Base-by-base conservation (phyloP, 441 rosid species). In the Theobroma grandiflorum region DNA sequence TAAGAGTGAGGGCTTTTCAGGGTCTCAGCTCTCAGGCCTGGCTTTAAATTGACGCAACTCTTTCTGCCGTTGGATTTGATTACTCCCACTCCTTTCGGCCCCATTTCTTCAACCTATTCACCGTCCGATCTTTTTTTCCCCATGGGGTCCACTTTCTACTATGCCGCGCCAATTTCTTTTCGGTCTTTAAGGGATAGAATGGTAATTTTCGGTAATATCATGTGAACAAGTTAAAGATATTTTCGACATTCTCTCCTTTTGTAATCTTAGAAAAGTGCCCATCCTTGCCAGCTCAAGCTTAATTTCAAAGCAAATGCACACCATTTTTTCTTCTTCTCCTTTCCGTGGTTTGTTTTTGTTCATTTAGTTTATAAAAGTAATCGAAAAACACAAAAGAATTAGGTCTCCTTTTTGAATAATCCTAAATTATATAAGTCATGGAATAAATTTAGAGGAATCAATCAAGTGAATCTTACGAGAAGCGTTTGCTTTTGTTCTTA, bases 1-100 rank as follows among this genome's bases (percentile, higher is more conserved):
- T 72, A 77, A 75, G 72, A 20, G 76, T 10, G 43, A 62, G 55
- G n/a, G 4, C 37, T 71, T 53, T 72, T 10, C 18, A 38, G 63
- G 20, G 63, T 11, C 35, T 14, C 18, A 7, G 12, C 22, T 37
- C 69, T 37, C 37, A 16, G 20, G 58, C 31, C 77, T 78, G 86
- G 91, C 96, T 85, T 89, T 82, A 80, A 55, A 79, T 85, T 85
- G 85, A 92, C 91, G 94, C 96, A 79, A 85, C 68, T 64, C 73
- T 70, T 18, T 61, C 57, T 33, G 40, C 87, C 91, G 75, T 87
- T 74, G 7, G 93, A 87, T 89, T 81, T 42, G n/a, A 71, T 49
- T 38, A 59, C 81, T 76, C 64, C 14, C n/a, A 15, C n/a, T 8
- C 6, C 20, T 10, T 16, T 55, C 31, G 65, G 43, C 75, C 61